phyloP scores from a whole-genome alignment of 345 rosid genomes.

The Clausena lansium region DNA sequence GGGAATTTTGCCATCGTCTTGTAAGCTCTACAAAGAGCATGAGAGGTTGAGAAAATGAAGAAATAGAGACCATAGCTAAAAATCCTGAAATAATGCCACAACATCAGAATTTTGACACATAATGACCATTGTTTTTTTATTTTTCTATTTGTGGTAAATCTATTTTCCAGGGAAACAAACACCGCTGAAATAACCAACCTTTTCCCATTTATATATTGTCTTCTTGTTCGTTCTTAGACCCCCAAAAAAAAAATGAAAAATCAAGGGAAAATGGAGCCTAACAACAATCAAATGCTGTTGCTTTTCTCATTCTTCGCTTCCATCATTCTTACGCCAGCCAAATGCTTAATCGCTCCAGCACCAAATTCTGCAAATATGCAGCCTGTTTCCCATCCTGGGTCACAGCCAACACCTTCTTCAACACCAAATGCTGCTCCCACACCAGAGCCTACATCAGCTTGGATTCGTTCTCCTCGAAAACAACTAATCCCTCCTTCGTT shows the following conservation, averaged over 20 bases:
- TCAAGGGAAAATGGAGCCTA: constrained; percentile 15
- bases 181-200: not conserved
- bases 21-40: not conserved
- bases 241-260: not conserved
- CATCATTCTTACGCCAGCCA: constrained; percentile 8
- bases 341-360: not conserved
- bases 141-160: not conserved
- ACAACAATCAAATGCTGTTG: constrained; percentile 3
- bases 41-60: not conserved
- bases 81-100: not conserved
- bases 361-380: constrained; percentile 5
- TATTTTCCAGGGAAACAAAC: constrained; percentile 6
- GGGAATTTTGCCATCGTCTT: not conserved
- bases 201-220: not conserved
- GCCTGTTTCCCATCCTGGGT: not conserved
- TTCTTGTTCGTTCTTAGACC: too few relatives aligned
- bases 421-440: too few relatives aligned
- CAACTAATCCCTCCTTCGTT: not conserved
- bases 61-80: not conserved
- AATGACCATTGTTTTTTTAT: not conserved
- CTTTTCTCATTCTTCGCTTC: constrained; percentile 4
- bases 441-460: constrained; percentile 3
- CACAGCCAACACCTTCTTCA: not conserved
- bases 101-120: not conserved
- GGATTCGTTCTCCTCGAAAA: not conserved